phyloP scores from a whole-genome alignment of 2,329 filamentous ascomycete genomes.

The Sarocladium kiliense region DNA sequence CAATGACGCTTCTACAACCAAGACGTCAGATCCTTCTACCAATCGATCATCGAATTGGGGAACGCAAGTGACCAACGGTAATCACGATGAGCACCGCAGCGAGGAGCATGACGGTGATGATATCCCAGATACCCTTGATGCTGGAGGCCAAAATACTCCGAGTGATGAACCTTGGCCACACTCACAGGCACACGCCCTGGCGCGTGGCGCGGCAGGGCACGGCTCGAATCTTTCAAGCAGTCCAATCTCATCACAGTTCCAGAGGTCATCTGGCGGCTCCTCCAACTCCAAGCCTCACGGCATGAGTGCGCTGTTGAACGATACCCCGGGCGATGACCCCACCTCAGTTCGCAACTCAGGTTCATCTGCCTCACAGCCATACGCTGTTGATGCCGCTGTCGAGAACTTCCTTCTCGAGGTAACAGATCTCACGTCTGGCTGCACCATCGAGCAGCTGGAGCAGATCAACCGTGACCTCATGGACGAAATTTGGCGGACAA shows the following conservation, averaged over 20 bases:
- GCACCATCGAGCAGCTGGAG: slow-evolving; percentile 89
- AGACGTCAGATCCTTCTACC: slow-evolving; percentile 69
- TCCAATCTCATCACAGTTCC: slow-evolving; percentile 33
- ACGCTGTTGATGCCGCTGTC: slow-evolving; percentile 41
- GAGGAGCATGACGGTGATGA: slow-evolving; percentile 29
- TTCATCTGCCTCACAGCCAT: slow-evolving; percentile 37
- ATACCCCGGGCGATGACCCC: slow-evolving; percentile 10
- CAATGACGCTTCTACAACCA: slow-evolving; percentile 93
- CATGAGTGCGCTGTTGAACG: slow-evolving; percentile 2
- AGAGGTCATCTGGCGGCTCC: slow-evolving; percentile 18
- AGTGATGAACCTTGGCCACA: slow-evolving; percentile 52
- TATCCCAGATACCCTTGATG: slow-evolving; percentile 50
- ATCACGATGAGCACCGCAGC: slow-evolving; percentile 40
- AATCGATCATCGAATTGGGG: slow-evolving; percentile 60
- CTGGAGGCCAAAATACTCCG: slow-evolving; percentile 40
- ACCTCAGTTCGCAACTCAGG: slow-evolving; percentile 22
- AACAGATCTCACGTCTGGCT: slow-evolving; percentile 64
- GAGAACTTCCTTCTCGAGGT: slow-evolving; percentile 57
- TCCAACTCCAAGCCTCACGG: slow-evolving; percentile 27
- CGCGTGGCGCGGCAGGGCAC: slow-evolving; percentile 19
- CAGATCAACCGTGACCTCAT: slow-evolving; percentile 88
- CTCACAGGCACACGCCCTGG: slow-evolving; percentile 51
- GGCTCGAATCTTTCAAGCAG: slow-evolving; percentile 28
- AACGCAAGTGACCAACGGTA: slow-evolving; percentile 69
- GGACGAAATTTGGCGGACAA: slow-evolving; percentile 78